Percentiles rank a stretch among this genome's conserved stretches.
Evolutionary conservation across 2,329 filamentous ascomycete genomes (phyloP).

Genomic region (Phoma sp.): DNA sequence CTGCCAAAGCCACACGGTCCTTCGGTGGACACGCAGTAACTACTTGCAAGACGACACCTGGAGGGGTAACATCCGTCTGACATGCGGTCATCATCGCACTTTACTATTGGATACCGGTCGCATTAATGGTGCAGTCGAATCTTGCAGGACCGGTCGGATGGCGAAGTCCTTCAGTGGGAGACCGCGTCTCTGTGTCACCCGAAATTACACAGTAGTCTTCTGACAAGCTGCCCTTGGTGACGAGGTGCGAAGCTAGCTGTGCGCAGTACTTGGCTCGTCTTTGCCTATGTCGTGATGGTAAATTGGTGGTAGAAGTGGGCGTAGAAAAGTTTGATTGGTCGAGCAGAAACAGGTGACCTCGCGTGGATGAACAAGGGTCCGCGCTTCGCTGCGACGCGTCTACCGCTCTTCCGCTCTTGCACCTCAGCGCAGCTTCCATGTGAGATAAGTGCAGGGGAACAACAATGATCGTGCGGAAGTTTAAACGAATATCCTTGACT

Average conservation of each 20-base stretch:
- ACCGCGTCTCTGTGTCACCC: neutral
- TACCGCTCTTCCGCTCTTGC: conserved; percentile 11
- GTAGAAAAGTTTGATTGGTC: conserved; percentile 16
- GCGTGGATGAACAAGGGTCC: conserved; percentile 14
- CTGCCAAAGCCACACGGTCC: conserved; percentile 24
- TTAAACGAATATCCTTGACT: neutral
- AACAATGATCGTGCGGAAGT: conserved; percentile 4
- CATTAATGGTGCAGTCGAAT: neutral
- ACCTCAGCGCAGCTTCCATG: neutral
- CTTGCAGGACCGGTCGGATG: neutral
- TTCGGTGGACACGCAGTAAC: conserved; percentile 27
- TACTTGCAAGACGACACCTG: conserved; percentile 22
- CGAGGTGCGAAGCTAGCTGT: neutral
- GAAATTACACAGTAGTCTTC: neutral
- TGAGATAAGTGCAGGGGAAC: neutral
- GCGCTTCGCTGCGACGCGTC: conserved; percentile 20
- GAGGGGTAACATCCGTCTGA: neutral
- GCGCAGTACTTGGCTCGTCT: neutral
- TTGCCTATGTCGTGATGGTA: neutral
- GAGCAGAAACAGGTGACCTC: conserved; percentile 26
- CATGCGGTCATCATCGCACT: conserved; percentile 12
- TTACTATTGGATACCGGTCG: neutral
- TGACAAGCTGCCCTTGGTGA: neutral
- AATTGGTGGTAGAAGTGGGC: neutral
- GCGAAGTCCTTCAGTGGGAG: neutral